Conservation (phyloP, 2,329 filamentous ascomycete species). For the Claviceps purpurea region DNA sequence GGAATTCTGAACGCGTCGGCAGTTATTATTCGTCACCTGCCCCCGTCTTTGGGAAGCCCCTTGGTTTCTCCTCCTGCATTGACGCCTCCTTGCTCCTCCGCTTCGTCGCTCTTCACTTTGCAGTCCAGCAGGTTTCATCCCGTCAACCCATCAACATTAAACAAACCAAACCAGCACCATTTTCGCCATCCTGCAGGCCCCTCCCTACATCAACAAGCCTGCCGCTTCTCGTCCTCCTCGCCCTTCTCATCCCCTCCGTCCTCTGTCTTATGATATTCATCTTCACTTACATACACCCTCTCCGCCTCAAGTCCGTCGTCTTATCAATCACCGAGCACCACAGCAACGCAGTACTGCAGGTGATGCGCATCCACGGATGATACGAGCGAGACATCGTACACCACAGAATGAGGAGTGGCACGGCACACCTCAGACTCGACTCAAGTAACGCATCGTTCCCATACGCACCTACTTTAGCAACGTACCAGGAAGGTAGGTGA, state of each 20-base stretch:
- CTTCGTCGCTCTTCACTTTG: neutral
- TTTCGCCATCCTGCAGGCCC: too few relatives aligned
- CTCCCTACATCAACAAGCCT: too few relatives aligned
- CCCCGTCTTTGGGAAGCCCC: neutral
- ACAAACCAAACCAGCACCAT: too few relatives aligned
- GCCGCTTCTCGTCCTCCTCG: too few relatives aligned
- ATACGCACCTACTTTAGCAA: neutral
- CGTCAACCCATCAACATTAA: too few relatives aligned
- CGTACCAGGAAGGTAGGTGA: neutral
- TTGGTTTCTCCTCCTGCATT: neutral
- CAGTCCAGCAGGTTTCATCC: too few relatives aligned
- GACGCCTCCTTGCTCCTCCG: neutral
- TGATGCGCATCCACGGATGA: neutral
- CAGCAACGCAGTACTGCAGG: too few relatives aligned
- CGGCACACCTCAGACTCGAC: neutral
- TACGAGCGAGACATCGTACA: neutral
- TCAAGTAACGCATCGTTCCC: neutral
- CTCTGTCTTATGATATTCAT: too few relatives aligned
- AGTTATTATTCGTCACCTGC: constrained; percentile 1
- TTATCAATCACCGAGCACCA: neutral
- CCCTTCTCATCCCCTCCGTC: too few relatives aligned
- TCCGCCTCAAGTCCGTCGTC: neutral
- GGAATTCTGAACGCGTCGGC: too few relatives aligned
- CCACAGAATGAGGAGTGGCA: neutral
- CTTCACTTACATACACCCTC: too few relatives aligned